phyloP scores from a whole-genome alignment of 2,329 filamentous ascomycete genomes.

The Nemania sp. region DNA sequence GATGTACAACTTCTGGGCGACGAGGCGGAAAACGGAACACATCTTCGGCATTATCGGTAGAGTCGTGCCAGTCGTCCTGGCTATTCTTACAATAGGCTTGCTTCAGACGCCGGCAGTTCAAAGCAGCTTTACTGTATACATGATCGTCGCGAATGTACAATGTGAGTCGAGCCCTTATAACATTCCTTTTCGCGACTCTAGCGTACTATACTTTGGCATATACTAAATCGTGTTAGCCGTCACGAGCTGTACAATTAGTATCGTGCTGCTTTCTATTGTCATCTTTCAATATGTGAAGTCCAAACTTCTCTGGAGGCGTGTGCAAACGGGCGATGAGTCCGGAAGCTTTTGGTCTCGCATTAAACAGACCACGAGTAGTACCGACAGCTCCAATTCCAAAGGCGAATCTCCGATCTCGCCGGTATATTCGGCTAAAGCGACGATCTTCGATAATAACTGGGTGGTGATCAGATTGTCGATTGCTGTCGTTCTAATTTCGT shows the following conservation, averaged over 20 bases:
- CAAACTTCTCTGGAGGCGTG: slow-evolving; percentile 25
- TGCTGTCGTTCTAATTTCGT: slow-evolving; percentile 31
- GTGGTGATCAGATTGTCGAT: slow-evolving; percentile 29
- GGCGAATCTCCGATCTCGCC: slow-evolving; percentile 9
- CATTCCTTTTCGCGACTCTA: neutral
- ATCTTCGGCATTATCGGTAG: slow-evolving; percentile 16
- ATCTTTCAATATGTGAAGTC: slow-evolving; percentile 25
- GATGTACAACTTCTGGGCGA: slow-evolving; percentile 24
- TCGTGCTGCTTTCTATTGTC: slow-evolving; percentile 24
- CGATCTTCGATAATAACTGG: slow-evolving; percentile 32
- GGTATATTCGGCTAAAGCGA: slow-evolving; percentile 10
- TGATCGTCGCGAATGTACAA: slow-evolving; percentile 32
- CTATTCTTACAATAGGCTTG: slow-evolving; percentile 27
- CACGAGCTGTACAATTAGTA: slow-evolving; percentile 24
- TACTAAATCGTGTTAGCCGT: slow-evolving; percentile 24
- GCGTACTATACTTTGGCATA: neutral
- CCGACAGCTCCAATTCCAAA: slow-evolving; percentile 9
- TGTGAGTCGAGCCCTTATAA: slow-evolving; percentile 8
- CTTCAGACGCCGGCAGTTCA: slow-evolving; percentile 29
- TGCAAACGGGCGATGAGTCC: slow-evolving; percentile 2
- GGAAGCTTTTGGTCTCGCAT: slow-evolving; percentile 21
- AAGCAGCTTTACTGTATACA: slow-evolving; percentile 29
- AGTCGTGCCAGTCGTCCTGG: slow-evolving; percentile 24
- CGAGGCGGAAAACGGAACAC: slow-evolving; percentile 16
- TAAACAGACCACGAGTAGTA: slow-evolving; percentile 1